Evolutionary conservation across 257 asterid species (phyloP).

Genomic region (Nyctanthes arbortristis): DNA sequence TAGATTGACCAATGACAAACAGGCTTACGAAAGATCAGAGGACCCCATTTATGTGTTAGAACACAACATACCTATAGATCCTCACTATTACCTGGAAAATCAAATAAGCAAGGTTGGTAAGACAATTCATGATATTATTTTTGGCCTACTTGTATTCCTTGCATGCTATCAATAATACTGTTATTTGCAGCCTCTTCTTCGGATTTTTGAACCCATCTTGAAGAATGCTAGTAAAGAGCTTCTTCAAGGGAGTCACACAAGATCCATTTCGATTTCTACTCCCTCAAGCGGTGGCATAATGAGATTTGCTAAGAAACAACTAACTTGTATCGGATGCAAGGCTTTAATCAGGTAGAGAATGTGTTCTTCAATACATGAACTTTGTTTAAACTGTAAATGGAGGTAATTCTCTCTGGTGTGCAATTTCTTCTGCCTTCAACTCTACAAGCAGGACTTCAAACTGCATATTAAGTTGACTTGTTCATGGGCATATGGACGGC

Average conservation of each 20-base stretch:
- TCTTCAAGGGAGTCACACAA: slow-evolving; percentile 92
- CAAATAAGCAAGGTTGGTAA: slow-evolving; percentile 93
- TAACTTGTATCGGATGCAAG: slow-evolving; percentile 93
- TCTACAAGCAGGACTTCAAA: too few species aligned
- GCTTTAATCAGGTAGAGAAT: slow-evolving; percentile 70
- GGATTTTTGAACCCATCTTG: slow-evolving; percentile 96
- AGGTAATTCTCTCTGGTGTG: too few species aligned
- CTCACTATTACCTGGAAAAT: slow-evolving; percentile 94
- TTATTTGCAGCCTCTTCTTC: slow-evolving; percentile 78
- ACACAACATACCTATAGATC: slow-evolving; percentile 90
- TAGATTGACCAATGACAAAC: slow-evolving; percentile 37
- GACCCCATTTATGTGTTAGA: slow-evolving; percentile 96
- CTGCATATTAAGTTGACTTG: background rate
- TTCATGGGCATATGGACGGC: background rate
- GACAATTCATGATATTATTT: slow-evolving; percentile 21
- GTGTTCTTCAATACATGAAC: slow-evolving; percentile 8
- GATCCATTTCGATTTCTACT: slow-evolving; percentile 88
- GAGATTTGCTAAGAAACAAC: slow-evolving; percentile 86
- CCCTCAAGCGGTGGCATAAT: slow-evolving; percentile 91
- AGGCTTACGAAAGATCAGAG: slow-evolving; percentile 98
- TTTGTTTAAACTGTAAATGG: too few species aligned
- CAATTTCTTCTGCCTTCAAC: background rate
- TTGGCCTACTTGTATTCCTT: slow-evolving; percentile 13
- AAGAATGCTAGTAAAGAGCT: slow-evolving; percentile 94
- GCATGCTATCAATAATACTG: slow-evolving; percentile 14